Evolutionary conservation across 257 asterid species (phyloP).

Genomic region (Hygrophila difformis): DNA sequence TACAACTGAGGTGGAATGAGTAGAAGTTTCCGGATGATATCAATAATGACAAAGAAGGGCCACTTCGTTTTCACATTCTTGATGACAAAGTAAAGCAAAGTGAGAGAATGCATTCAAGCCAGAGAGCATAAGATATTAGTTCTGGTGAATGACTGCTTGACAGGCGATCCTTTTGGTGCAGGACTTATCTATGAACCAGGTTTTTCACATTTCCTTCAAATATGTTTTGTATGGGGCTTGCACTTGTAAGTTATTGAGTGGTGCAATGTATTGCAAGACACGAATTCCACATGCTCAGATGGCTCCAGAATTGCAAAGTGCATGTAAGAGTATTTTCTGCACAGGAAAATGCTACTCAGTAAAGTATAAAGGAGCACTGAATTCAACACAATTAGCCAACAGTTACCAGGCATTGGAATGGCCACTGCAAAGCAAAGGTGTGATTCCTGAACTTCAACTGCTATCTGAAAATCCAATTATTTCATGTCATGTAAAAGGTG

Average conservation of each 20-base stretch:
- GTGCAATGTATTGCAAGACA: slow-evolving; percentile 44
- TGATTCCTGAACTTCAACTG: slow-evolving; percentile 18
- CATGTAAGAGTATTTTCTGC: slow-evolving; percentile 83
- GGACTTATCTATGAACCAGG: slow-evolving; percentile 95
- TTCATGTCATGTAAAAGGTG: no score
- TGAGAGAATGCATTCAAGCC: slow-evolving; percentile 82
- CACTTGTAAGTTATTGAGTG: slow-evolving; percentile 5
- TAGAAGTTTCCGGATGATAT: slow-evolving; percentile 84
- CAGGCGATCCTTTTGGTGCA: slow-evolving; percentile 86
- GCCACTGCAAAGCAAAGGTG: slow-evolving; percentile 99
- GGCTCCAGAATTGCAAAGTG: slow-evolving; percentile 93
- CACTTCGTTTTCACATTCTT: slow-evolving; percentile 80
- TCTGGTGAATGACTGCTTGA: slow-evolving; percentile 88
- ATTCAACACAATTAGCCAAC: slow-evolving; percentile 70
- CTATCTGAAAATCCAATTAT: slow-evolving; percentile 5
- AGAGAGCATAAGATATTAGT: slow-evolving; percentile 93
- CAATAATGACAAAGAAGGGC: slow-evolving; percentile 73
- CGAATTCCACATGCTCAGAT: slow-evolving; percentile 72
- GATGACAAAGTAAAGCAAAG: slow-evolving; percentile 77
- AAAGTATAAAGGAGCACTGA: slow-evolving; percentile 73
- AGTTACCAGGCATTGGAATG: slow-evolving; percentile 94
- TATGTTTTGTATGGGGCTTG: slow-evolving; percentile 12
- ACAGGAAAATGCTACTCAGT: no score
- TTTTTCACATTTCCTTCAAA: slow-evolving; percentile 24
- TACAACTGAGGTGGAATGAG: slow-evolving; percentile 91